Percentiles rank a stretch among this genome's conserved stretches.
phyloP scores from a whole-genome alignment of 1,284 basidiomycete genomes.

The Coniferiporia sulphurascens region DNA sequence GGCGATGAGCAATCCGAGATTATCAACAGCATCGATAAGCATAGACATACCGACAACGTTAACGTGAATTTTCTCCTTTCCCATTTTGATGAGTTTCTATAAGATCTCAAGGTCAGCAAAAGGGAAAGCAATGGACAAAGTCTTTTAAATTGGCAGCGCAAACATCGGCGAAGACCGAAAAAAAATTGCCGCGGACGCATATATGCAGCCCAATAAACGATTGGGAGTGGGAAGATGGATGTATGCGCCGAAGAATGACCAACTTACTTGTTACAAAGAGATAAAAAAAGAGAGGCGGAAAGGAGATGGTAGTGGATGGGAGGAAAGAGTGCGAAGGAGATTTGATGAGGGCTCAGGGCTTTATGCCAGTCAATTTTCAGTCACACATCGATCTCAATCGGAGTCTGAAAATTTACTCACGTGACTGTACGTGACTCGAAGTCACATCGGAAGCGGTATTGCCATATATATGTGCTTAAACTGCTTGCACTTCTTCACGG shows the following conservation, averaged over 20 bases:
- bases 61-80: slow-evolving; percentile 86
- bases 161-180: slow-evolving; percentile 25
- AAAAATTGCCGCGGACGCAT: slow-evolving; percentile 11
- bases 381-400: slow-evolving; percentile 47
- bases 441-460: background rate
- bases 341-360: slow-evolving; percentile 38
- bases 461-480: background rate
- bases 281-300: slow-evolving; percentile 35
- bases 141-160: background rate
- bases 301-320: slow-evolving; percentile 47
- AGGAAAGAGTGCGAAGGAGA: slow-evolving; percentile 39
- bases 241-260: slow-evolving; percentile 23
- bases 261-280: slow-evolving; percentile 39
- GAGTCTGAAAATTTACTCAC: slow-evolving; percentile 14
- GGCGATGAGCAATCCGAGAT: slow-evolving; percentile 27
- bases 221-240: background rate
- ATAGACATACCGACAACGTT: slow-evolving; percentile 80
- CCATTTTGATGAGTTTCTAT: slow-evolving; percentile 67
- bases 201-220: slow-evolving; percentile 13
- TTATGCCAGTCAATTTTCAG: slow-evolving; percentile 28
- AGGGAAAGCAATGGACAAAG: slow-evolving; percentile 4
- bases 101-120: slow-evolving; percentile 24
- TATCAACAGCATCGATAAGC: slow-evolving; percentile 11
- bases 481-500: too few relatives aligned
- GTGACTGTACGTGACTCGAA: slow-evolving; percentile 1